Percentiles rank a stretch among this genome's conserved stretches.
These are phyloP conservation scores for Tuber microsphaerosporum DNA, from an alignment of 495 filamentous ascomycete species.

Conservation along the genomic window DNA sequence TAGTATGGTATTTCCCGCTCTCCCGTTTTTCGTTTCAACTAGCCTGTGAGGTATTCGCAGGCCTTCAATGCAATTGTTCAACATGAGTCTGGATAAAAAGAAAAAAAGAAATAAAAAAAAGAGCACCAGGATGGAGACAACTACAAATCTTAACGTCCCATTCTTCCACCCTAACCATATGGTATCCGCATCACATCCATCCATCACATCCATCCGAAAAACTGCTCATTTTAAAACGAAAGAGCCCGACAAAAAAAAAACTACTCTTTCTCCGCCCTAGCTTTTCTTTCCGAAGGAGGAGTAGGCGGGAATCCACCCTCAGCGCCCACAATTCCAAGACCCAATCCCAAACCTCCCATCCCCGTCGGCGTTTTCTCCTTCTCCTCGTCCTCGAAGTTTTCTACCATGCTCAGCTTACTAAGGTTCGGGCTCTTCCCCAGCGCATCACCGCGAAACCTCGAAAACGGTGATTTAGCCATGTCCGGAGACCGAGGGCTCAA, in stretches of 20 bases:
- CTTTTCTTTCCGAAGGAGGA: not conserved
- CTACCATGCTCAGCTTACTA: not conserved
- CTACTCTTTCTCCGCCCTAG: not conserved
- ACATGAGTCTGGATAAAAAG: not conserved
- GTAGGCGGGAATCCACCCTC: not conserved
- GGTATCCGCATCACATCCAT: not conserved
- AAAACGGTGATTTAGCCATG: constrained; percentile 37
- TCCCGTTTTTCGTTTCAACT: not conserved
- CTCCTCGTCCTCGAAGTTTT: not conserved
- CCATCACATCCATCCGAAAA: constrained; percentile 1
- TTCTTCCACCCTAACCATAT: not conserved
- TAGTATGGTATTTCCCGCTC: not conserved
- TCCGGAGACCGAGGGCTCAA: constrained; percentile 36
- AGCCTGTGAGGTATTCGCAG: not conserved
- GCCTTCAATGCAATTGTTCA: not conserved
- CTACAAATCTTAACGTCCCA: not conserved
- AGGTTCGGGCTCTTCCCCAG: constrained; percentile 7
- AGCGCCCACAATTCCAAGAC: not conserved
- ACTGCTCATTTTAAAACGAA: not conserved
- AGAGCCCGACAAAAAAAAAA: not conserved
- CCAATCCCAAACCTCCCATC: constrained; percentile 3
- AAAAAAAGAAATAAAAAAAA: not conserved
- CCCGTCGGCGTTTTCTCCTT: not conserved
- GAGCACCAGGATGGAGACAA: not conserved
- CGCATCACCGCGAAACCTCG: constrained; percentile 38